phyloP scores from a whole-genome alignment of 768 basidiomycete species.

The Leccinum truebloodii region DNA sequence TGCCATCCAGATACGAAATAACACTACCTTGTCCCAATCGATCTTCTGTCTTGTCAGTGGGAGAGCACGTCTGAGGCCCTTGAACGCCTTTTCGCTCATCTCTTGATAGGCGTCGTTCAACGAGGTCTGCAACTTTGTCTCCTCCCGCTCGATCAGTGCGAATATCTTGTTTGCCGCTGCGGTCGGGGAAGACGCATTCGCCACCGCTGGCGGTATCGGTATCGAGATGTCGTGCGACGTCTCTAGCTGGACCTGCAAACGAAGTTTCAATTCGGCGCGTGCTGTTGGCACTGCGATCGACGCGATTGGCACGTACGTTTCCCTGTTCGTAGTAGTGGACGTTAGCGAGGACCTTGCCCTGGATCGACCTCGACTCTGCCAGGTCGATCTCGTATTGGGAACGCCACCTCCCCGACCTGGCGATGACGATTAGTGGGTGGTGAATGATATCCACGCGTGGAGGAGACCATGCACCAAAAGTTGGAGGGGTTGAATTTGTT shows the following conservation, averaged over 20 bases:
- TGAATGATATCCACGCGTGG: not conserved
- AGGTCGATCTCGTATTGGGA: constrained; percentile 81
- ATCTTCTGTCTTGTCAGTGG: constrained; percentile 92
- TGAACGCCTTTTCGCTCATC: constrained; percentile 94
- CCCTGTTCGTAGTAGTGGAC: constrained; percentile 99
- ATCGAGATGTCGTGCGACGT: constrained; percentile 71
- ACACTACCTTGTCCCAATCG: constrained; percentile 88
- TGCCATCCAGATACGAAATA: not conserved
- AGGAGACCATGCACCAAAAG: constrained; percentile 67
- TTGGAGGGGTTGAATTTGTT: constrained; percentile 87
- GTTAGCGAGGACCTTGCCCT: constrained; percentile 77
- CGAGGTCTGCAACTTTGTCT: constrained; percentile 74
- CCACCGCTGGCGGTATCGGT: constrained; percentile 57
- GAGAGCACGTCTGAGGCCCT: constrained; percentile 83
- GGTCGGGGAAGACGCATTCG: constrained; percentile 48
- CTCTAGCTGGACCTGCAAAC: constrained; percentile 80
- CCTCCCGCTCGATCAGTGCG: constrained; percentile 79
- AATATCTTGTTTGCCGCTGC: constrained; percentile 70
- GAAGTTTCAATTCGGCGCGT: not conserved
- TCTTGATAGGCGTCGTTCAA: constrained; percentile 83
- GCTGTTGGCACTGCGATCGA: not conserved
- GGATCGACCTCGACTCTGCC: constrained; percentile 51
- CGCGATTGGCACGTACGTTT: constrained; percentile 52
- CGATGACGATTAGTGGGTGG: not conserved
- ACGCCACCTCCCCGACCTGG: constrained; percentile 94